Percentiles rank a stretch among this genome's conserved stretches.
phyloP scores from a whole-genome alignment of 2,329 filamentous ascomycete genomes.

The Hypoxylon sp. region DNA sequence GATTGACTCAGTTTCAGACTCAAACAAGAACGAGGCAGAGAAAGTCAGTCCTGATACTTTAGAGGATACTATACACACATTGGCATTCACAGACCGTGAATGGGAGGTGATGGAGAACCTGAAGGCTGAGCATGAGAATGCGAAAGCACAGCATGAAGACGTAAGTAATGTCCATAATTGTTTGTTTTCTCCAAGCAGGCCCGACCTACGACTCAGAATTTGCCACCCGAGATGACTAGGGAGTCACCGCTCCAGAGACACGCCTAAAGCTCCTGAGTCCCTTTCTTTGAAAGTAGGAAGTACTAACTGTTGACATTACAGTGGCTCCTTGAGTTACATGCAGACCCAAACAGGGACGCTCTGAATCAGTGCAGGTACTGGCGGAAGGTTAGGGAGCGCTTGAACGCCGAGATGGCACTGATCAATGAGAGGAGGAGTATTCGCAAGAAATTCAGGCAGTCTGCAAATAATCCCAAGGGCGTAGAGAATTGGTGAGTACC shows the following conservation, averaged over 20 bases:
- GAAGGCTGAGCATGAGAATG: conserved; percentile 2
- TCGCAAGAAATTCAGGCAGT: conserved; percentile 28
- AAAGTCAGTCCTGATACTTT: not conserved
- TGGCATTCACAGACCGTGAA: conserved; percentile 35
- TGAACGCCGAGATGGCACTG: conserved; percentile 25
- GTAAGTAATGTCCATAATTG: no score
- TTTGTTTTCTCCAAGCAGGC: no score
- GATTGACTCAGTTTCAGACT: not conserved
- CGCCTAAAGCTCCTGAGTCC: no score
- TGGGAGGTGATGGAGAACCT: conserved; percentile 7
- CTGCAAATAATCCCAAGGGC: conserved; percentile 22
- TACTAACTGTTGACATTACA: no score
- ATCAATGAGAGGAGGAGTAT: conserved; percentile 19
- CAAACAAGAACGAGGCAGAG: not conserved
- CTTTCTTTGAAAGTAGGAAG: no score
- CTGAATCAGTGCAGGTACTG: conserved; percentile 15
- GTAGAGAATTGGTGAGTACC: conserved; percentile 23
- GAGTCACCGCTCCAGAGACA: no score
- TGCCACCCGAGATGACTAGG: no score
- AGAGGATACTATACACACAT: not conserved
- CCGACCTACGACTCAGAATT: no score
- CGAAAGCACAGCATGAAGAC: conserved; percentile 21
- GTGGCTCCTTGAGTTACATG: conserved; percentile 14
- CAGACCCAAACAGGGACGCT: conserved; percentile 7
- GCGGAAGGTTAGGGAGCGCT: conserved; percentile 15